Base-by-base conservation (phyloP, 768 basidiomycete genomes). In the Lactarius vividus region DNA sequence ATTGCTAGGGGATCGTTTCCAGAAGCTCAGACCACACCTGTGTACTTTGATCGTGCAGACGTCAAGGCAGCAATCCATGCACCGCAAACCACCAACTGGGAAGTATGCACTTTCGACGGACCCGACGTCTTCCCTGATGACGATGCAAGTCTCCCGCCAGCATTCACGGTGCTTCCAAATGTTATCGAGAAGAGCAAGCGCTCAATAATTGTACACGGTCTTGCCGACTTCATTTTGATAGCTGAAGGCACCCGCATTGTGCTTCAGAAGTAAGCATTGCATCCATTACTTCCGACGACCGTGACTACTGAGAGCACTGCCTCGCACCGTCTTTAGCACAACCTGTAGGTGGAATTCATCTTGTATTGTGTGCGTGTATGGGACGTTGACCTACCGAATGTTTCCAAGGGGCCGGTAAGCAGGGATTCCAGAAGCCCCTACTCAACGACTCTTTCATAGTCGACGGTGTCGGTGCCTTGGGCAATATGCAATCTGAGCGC, bases 371-470 rank as follows among this genome's bases (percentile, higher is more conserved):
- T 54, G 52, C 18, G 18, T 13, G 53, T 64, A 64, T 23, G 61
- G 39, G 67, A 9, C 18, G 10, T 15, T 53, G 37, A 13, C 40
- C 13, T 28, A 53, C 49, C 55, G 59, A 20, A 37, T 31, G 26
- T 26, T 26, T 78, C 76, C 74, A 78, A 84, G 84, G 85, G 89
- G 78, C 78, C 65, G 87, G 87, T 0, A 39, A 77, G 63, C 89
- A 91, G 77, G 89, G 89, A 0, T 91, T 91, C 83, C 88, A 87
- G 67, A 85, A 81, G 0, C 88, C 87, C 6, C 88, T 89, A 55
- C 72, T 75, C 15, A 76, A 82, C 35, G 88, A 91, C 68, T 87
- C 83, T 66, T 88, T 91, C 77, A 73, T 89, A 62, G 83, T 91
- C 60, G 87, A 89, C 62, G 87, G 85, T 20, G 79, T 90, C 53